phyloP scores from a whole-genome alignment of 345 rosid genomes.

The Melastoma malabathricum region DNA sequence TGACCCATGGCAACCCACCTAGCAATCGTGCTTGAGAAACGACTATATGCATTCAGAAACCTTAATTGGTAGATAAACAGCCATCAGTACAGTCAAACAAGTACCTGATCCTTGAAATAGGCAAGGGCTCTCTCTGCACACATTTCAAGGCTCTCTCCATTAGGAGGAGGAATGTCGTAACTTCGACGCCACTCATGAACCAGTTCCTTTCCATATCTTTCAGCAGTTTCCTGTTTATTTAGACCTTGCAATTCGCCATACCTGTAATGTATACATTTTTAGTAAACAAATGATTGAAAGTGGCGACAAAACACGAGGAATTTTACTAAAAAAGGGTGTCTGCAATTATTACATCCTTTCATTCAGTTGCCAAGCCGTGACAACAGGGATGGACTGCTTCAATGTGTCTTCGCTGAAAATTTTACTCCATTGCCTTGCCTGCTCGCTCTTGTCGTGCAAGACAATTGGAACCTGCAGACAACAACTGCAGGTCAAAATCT shows the following conservation, averaged over 20 bases:
- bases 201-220: slow-evolving; percentile 76
- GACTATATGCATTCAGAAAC: background rate
- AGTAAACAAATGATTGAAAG: too few relatives aligned
- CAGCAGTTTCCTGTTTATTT: slow-evolving; percentile 92
- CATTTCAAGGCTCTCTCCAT: slow-evolving; percentile 98
- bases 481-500: slow-evolving; percentile 2
- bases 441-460: slow-evolving; percentile 64
- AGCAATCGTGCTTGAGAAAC: too few relatives aligned
- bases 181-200: slow-evolving; percentile 98
- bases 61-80: background rate
- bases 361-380: slow-evolving; percentile 87
- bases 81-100: slow-evolving; percentile 3
- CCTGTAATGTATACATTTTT: slow-evolving; percentile 24
- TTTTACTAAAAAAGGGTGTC: slow-evolving; percentile 1
- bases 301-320: background rate
- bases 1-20: too few relatives aligned
- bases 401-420: slow-evolving; percentile 77
- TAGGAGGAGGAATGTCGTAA: slow-evolving; percentile 88
- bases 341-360: slow-evolving; percentile 69
- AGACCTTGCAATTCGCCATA: slow-evolving; percentile 96
- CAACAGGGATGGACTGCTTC: slow-evolving; percentile 73
- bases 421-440: slow-evolving; percentile 75
- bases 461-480: slow-evolving; percentile 69
- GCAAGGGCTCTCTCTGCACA: slow-evolving; percentile 93
- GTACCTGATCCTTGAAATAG: slow-evolving; percentile 42